Base-by-base conservation (phyloP, 768 basidiomycete genomes). In the Cystobasidium ongulense region DNA sequence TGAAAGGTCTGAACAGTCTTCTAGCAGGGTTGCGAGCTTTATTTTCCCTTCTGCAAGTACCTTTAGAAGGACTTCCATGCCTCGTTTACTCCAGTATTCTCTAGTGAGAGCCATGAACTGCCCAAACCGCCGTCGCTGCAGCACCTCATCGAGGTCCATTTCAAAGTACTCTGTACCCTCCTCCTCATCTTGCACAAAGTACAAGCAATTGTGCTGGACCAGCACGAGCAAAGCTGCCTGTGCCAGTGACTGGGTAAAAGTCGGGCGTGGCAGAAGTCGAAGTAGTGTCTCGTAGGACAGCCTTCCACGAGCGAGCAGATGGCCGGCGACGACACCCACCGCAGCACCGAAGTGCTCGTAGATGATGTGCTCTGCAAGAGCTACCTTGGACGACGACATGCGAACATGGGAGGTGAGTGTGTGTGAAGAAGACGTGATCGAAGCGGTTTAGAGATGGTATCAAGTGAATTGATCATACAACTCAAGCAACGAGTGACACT, bases 321-420 rank as follows among this genome's bases (percentile, higher is more conserved):
- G 35, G 54, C 68, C 54, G 23, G 50, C 68, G 33, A 71, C 54
- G 3, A 54, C n/a, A 21, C 68, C 68, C 18, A 71, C 68, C 27
- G 68, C 68, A 31, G 68, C 31, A n/a, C 68, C 68, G 38, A 71
- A 71, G 68, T 71, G 68, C 54, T 71, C 68, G 53, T 33, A 71
- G 8, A 71, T 46, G 52, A 71, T 38, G 54, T 71, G 68, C 68
- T 71, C 68, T 36, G 53, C 50, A 21, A 71, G 68, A n/a, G 54
- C 54, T 27, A 36, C 53, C 68, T 59, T 54, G 17, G 68, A 54
- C n/a, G 53, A 57, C 53, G 68, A 33, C 68, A 71, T 71, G 65
- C 39, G 31, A 31, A 27, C 36, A 41, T 27, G 41, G 63, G 36
- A 18, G 15, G 25, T 21, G 11, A 43, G 63, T 27, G 1, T 36